phyloP scores from a whole-genome alignment of 495 filamentous ascomycete genomes.

The Penicillium tannophilum region DNA sequence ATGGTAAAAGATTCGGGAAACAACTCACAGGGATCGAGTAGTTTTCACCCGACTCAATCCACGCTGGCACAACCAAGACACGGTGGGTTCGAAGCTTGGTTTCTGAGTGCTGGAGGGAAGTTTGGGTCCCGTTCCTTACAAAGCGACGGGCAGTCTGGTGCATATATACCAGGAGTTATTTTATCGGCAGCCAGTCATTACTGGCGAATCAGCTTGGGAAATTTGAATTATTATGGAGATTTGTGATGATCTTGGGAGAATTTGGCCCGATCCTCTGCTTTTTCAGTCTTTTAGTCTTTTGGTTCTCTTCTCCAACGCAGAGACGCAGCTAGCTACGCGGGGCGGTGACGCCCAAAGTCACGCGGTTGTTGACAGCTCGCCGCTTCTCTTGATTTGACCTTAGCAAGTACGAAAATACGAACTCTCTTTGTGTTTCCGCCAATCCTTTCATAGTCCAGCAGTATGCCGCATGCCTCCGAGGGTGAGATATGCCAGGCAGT shows the following conservation, averaged over 20 bases:
- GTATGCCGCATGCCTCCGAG: conserved; percentile 14
- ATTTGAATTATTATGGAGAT: not conserved
- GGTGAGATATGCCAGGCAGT: conserved; percentile 63
- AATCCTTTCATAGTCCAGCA: conserved; percentile 2
- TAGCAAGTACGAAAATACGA: not conserved
- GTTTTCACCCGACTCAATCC: conserved; percentile 36
- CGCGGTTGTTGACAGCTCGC: conserved; percentile 33
- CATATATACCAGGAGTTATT: conserved; percentile 11
- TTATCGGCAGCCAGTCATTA: conserved; percentile 7
- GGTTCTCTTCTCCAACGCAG: not conserved
- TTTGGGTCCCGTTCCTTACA: conserved; percentile 33
- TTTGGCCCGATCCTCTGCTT: not conserved
- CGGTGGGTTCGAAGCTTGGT: conserved; percentile 25
- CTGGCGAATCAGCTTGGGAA: not conserved
- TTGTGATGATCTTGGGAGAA: not conserved
- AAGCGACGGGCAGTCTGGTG: conserved; percentile 20
- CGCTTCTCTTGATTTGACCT: conserved; percentile 7
- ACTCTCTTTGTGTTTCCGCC: not conserved
- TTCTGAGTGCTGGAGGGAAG: conserved; percentile 27
- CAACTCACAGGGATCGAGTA: conserved; percentile 40
- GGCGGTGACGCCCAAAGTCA: conserved; percentile 37
- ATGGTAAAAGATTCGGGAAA: not conserved
- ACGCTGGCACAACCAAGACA: conserved; percentile 34
- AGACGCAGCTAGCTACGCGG: conserved; percentile 15
- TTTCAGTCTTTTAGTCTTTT: conserved; percentile 1